Conservation (phyloP, 345 rosid species). For the Pistacia integerrima region DNA sequence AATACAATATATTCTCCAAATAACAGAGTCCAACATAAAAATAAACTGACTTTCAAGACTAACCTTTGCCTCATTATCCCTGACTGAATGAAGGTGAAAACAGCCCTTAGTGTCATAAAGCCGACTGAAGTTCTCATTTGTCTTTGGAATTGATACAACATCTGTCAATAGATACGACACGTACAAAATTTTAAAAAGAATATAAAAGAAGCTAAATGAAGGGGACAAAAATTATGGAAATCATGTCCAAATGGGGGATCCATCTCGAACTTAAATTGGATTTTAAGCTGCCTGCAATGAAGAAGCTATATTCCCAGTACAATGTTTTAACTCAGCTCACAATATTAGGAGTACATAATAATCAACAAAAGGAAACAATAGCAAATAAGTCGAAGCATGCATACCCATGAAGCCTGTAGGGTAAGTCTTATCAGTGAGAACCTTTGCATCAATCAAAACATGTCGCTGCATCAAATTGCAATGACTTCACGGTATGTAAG, state of each 20-base stretch:
- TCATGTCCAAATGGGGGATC: too few relatives aligned
- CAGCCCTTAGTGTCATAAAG: constrained; percentile 49
- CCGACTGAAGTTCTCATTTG: constrained; percentile 72
- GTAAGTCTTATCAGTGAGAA: constrained; percentile 82
- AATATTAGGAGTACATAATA: too few relatives aligned
- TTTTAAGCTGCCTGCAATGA: too few relatives aligned
- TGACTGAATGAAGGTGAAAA: too few relatives aligned
- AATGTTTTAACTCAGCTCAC: too few relatives aligned
- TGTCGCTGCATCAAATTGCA: constrained; percentile 83
- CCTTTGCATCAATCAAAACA: constrained; percentile 77
- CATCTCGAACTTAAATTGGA: too few relatives aligned
- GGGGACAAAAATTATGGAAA: too few relatives aligned
- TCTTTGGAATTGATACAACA: too few relatives aligned
- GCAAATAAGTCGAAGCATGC: constrained; percentile 14
- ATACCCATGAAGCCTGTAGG: constrained; percentile 93
- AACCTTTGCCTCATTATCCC: too few relatives aligned
- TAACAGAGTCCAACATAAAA: background rate
- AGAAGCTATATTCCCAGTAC: too few relatives aligned
- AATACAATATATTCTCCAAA: background rate
- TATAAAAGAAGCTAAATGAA: too few relatives aligned
- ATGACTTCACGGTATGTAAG: constrained; percentile 61
- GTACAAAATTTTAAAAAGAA: too few relatives aligned
- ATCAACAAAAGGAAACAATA: background rate
- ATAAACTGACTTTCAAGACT: background rate
- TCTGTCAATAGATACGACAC: constrained; percentile 18